A percentile compares a stretch with the other conserved stretches of the same genome.
These are phyloP conservation scores for Galerina marginata DNA, from an alignment of 768 basidiomycete genomes.

Conservation along the genomic window DNA sequence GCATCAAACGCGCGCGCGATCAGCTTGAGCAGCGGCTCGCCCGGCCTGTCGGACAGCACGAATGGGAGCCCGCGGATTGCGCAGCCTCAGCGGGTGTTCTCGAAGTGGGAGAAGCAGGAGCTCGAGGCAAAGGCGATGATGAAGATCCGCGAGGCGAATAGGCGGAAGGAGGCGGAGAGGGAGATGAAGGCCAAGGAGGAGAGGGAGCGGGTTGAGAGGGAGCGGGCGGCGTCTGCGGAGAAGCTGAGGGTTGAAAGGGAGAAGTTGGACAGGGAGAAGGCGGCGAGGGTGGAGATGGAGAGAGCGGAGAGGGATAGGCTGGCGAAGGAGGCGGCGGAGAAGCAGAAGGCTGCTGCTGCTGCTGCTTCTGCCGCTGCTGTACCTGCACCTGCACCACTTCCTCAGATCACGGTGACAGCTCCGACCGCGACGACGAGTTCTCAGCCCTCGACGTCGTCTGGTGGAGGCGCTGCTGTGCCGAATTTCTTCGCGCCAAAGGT, in stretches of 20 bases:
- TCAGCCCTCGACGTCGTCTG: constrained; percentile 2
- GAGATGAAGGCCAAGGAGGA: constrained; percentile 41
- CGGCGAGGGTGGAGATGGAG: constrained; percentile 35
- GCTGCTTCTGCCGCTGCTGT: constrained; percentile 13
- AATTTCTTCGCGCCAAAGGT: constrained; percentile 12
- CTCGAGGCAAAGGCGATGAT: constrained; percentile 81
- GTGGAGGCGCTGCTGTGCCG: constrained; percentile 3
- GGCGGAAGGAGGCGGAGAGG: constrained; percentile 52
- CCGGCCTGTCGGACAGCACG: constrained; percentile 58
- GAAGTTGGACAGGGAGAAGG: constrained; percentile 28
- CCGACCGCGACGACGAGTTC: constrained; percentile 12
- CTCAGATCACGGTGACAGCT: constrained; percentile 15
- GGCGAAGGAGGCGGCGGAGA: constrained; percentile 12
- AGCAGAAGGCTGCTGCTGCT: constrained; percentile 22
- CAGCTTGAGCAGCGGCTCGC: constrained; percentile 33
- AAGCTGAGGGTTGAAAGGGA: constrained; percentile 27
- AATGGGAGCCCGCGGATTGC: constrained; percentile 43
- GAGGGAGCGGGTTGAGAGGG: constrained; percentile 35
- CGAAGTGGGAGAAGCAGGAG: constrained; percentile 90
- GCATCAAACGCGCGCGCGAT: constrained; percentile 51
- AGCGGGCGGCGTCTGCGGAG: constrained; percentile 24
- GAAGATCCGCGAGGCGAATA: constrained; percentile 61
- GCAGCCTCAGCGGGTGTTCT: constrained; percentile 46
- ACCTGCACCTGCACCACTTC: not conserved
- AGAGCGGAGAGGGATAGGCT: constrained; percentile 25